These are phyloP conservation scores for Trametes sp. DNA, from an alignment of 1,284 basidiomycete species.

Conservation along the genomic window DNA sequence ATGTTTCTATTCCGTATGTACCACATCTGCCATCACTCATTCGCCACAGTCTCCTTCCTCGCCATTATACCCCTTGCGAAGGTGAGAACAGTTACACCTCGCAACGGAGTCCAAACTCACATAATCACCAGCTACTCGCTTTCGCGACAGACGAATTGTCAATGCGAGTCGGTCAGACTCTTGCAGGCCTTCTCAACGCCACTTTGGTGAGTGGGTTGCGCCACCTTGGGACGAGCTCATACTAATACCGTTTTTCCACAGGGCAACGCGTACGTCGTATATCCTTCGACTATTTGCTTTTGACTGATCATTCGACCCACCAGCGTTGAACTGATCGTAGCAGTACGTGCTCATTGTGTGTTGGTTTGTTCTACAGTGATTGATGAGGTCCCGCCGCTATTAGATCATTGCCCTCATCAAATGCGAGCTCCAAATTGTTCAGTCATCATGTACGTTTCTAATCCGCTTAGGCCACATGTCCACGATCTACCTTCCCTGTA, in stretches of 20 bases:
- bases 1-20: slow-evolving; percentile 38
- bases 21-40: slow-evolving; percentile 8
- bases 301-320: slow-evolving; percentile 1
- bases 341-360: slow-evolving; percentile 54
- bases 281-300: not conserved
- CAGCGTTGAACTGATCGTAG: slow-evolving; percentile 83
- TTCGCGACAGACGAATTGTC: slow-evolving; percentile 92
- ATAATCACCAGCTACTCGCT: slow-evolving; percentile 67
- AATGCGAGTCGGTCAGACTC: slow-evolving; percentile 82
- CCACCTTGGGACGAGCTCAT: slow-evolving; percentile 11
- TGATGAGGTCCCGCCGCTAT: slow-evolving; percentile 23
- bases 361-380: slow-evolving; percentile 3
- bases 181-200: slow-evolving; percentile 87
- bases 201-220: slow-evolving; percentile 66
- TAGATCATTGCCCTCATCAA: slow-evolving; percentile 86
- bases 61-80: slow-evolving; percentile 81
- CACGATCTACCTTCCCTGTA: not conserved
- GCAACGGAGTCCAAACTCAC: slow-evolving; percentile 3
- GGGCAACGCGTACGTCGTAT: slow-evolving; percentile 78
- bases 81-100: slow-evolving; percentile 45
- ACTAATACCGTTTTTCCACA: slow-evolving; percentile 39
- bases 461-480: not conserved
- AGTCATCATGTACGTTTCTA: slow-evolving; percentile 72
- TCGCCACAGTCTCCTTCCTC: slow-evolving; percentile 66
- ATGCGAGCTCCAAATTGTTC: slow-evolving; percentile 85